Base-by-base conservation (phyloP, 1,284 basidiomycete species). In the Neolentinus lepideus region DNA sequence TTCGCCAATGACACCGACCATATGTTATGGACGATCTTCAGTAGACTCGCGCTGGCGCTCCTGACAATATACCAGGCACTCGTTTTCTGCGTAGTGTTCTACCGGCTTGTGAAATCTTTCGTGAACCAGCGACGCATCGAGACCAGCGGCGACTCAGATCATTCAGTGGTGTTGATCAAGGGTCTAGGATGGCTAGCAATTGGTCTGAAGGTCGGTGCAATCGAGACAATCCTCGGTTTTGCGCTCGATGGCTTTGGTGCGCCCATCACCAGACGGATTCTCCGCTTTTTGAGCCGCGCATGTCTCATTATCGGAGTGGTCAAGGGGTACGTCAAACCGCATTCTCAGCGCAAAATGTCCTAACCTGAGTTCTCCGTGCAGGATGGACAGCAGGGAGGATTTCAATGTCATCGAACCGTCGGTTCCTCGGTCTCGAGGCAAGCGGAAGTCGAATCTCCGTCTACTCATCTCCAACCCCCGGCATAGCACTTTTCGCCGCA, bases 161-260 rank as follows among this genome's bases (percentile, higher is more conserved):
- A 82, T 51, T 75, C 79, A 62, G 69, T 71, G 1, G 77, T 82
- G 58, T 67, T 79, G 21, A 71, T 84, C 61, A 76, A 73, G 56
- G 88, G 88, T 8, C 76, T 80, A 11, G 78, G 72, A 6, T 90
- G 85, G 86, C 75, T 88, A 29, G 72, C 76, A 16, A 69, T 65
- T 0, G 86, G 80, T 1, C 65, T 86, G 54, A 78, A 81, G 62
- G 63, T 89, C 14, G 85, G 85, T 4, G 77, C 78, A 2, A 66
- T 84, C 46, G 88, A 91, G 66, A 80, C 78, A 2, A 64, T 81
- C 8, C 62, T 84, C n/a, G 88, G 86, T 0, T 89, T 88, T 61
- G 76, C 76, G 1, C 66, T 69, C 8, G 74, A 71, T 27, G 72
- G 72, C 2, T 88, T 88, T 62, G 75, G 74, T 0, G 60, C 76